Base-by-base conservation (phyloP, 2,329 filamentous ascomycete genomes). In the Nannizziopsis arthrosporioides region DNA sequence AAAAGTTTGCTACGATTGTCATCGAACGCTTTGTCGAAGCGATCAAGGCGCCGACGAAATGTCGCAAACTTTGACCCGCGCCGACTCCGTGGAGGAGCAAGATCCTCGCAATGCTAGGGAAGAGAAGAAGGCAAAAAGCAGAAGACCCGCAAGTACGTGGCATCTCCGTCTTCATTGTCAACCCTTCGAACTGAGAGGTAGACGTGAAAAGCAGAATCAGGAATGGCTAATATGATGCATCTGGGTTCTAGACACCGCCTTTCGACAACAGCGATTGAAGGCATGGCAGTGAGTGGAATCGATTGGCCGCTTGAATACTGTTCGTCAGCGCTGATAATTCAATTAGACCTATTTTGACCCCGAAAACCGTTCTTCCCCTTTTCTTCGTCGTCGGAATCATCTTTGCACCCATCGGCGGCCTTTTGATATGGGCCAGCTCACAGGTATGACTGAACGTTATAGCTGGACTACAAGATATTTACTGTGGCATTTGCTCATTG, bases 221-320 rank as follows among this genome's bases (percentile, higher is more conserved):
- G 19, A n/a, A 32, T 48, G 39, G 43, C 34, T 48, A 22, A 22
- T 15, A 11, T 15, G n/a, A 18, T 36, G 14, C 4, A 7, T 41
- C 1, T 32, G 35, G 30, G 14, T 19, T 42, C 48, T 61, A 94
- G 87, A 96, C 71, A 96, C 90, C 51, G 92, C 92, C 9, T 98
- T 96, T 65, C 80, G 92, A 59, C 92, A 98, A 66, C 92, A 98
- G 69, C 82, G 92, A 63, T 71, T 98, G 67, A 95, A 96, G 71
- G 92, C 92, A 72, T 98, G 92, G 92, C 92, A 98, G 84, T 93
- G 74, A 69, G 87, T 78, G 37, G 41, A 47, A 40, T 56, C 45
- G 14, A 14, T 14, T 36, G 31, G 6, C 19, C 18, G 27, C 45
- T 22, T 14, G 5, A 40, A 36, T 27, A 27, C 7, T 27, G 22